Conservation (phyloP, 108 stramenopile genomes). For the Ochromonas danica region DNA sequence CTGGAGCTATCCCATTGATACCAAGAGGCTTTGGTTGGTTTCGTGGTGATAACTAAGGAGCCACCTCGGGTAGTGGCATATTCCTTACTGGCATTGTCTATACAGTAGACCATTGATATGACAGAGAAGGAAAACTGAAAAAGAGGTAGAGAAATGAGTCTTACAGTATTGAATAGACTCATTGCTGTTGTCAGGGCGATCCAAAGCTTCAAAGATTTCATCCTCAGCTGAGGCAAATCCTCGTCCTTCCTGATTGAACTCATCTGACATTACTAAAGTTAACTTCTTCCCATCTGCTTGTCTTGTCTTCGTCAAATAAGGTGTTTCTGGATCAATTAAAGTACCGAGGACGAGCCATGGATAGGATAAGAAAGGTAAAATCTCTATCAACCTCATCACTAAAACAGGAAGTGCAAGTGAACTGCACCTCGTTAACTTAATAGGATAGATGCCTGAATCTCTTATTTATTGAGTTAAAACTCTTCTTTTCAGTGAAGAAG, state of each 20-base stretch:
- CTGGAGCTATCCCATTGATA: background rate
- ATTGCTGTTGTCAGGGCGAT: background rate
- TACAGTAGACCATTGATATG: background rate
- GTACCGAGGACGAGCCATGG: no score
- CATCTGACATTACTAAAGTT: constrained; percentile 16
- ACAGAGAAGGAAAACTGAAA: no score
- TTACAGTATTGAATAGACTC: background rate
- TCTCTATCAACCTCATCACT: no score
- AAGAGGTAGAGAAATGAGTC: no score
- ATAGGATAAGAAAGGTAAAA: no score
- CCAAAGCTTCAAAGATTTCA: background rate
- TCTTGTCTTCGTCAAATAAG: background rate
- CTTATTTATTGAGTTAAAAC: no score
- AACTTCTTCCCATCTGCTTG: background rate
- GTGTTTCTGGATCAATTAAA: constrained; percentile 1
- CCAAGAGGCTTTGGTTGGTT: background rate
- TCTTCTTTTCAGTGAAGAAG: no score
- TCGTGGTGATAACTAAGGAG: background rate
- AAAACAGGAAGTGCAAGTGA: no score
- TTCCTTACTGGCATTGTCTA: background rate
- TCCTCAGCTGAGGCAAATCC: background rate
- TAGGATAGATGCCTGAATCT: no score
- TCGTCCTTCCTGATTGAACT: constrained; percentile 9
- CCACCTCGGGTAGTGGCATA: background rate
- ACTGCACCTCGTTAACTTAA: no score